Evolutionary conservation across 495 filamentous ascomycete species (phyloP), one percentile per base, ranked within the genome.

Genomic region (Penicillium lividum): DNA sequence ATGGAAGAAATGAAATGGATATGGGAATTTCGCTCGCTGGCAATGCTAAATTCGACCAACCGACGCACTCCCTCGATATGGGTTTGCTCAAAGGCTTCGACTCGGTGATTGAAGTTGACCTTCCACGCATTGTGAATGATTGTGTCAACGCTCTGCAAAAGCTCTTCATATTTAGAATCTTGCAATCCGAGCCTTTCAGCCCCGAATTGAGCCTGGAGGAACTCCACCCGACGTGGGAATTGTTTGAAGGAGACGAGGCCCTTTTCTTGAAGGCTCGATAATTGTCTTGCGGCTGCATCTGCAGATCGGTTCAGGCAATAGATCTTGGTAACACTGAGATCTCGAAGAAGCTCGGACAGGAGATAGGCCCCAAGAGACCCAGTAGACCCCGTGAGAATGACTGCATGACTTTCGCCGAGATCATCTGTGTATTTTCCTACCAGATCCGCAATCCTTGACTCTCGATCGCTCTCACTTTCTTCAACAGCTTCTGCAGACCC

Each of bases 71-170:
- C 80, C 7, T 68, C 66, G 25, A 86, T 73, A 58, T 83, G 76
- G 1, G 79, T 77, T 10, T 46, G 18, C n/a, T 51, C 77, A 29
- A 86, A 86, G 1, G 77, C 78, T 33, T 73, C 71, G 45, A 84
- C 67, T 0, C 75, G 61, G 18, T 77, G 73, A 65, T 86, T 84
- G 74, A 86, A 86, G 64, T 87, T 80, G 15, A 86, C 82, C 2
- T 77, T 79, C 84, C 84, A 87, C 29, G 80, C 80, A 64, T 84
- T 84, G 63, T 86, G 82, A 53, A 85, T 82, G 28, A 86, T 66
- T 3, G 75, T 50, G 78, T 82, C 29, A 66, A 77, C 52, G 36
- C 28, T 10, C 18, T 44, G 28, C 13, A 55, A 10, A 15, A 63
- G 27, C 40, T 51, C 31, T 1, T 54, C 51, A 22, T 62, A 66